A percentile compares a stretch with the other conserved stretches of the same genome.
These are phyloP conservation scores for Termitomyces eurrhizus DNA, from an alignment of 768 basidiomycete species.

Conservation along the genomic window DNA sequence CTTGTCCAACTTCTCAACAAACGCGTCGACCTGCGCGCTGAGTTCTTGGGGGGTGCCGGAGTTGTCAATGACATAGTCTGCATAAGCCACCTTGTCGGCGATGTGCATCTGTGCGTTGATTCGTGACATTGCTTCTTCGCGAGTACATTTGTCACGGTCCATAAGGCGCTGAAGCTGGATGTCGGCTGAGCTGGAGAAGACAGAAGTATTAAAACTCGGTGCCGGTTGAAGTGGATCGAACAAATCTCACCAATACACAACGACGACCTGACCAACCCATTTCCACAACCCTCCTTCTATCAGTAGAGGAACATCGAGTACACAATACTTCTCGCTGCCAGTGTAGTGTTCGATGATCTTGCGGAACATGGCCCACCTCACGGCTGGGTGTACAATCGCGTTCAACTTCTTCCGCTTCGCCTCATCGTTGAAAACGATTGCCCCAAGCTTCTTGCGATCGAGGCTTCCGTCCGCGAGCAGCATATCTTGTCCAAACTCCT, in stretches of 20 bases:
- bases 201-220: not conserved
- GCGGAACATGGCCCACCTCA: slow-evolving; percentile 74
- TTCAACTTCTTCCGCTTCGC: slow-evolving; percentile 72
- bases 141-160: slow-evolving; percentile 62
- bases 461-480: slow-evolving; percentile 67
- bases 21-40: slow-evolving; percentile 43
- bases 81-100: slow-evolving; percentile 73
- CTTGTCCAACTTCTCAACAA: slow-evolving; percentile 41
- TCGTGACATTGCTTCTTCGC: slow-evolving; percentile 67
- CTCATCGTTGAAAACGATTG: slow-evolving; percentile 80
- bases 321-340: slow-evolving; percentile 69
- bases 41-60: slow-evolving; percentile 73
- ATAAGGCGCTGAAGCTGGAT: slow-evolving; percentile 84
- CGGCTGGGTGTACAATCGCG: slow-evolving; percentile 85
- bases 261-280: slow-evolving; percentile 77
- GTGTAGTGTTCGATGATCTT: slow-evolving; percentile 70
- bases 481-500: slow-evolving; percentile 67
- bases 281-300: slow-evolving; percentile 86
- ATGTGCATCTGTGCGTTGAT: slow-evolving; percentile 82
- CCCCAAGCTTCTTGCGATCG: slow-evolving; percentile 79
- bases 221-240: not conserved
- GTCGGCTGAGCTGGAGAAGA: slow-evolving; percentile 33
- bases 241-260: slow-evolving; percentile 81
- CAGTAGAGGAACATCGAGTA: slow-evolving; percentile 89
- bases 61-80: slow-evolving; percentile 87